phyloP scores from a whole-genome alignment of 129 eudicot species.

The Escallonia herrerae region DNA sequence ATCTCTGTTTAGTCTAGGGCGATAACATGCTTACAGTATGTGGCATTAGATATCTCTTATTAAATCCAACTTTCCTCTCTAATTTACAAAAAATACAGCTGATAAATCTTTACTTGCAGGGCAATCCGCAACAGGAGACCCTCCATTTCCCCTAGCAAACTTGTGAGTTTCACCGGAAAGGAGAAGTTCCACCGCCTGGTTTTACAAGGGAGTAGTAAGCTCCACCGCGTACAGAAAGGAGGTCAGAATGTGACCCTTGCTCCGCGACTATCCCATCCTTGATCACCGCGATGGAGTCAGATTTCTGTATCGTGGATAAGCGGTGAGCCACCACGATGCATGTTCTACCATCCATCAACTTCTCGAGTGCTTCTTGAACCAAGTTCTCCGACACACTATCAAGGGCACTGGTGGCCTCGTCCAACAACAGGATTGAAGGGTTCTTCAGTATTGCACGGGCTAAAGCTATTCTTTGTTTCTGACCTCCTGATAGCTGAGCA shows the following conservation, averaged over 20 bases:
- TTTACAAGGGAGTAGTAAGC: constrained; percentile 48
- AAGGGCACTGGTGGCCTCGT: constrained; percentile 69
- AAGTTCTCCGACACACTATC: constrained; percentile 59
- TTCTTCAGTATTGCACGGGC: constrained; percentile 71
- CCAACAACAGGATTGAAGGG: constrained; percentile 52
- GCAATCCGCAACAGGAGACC: neutral
- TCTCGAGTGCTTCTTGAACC: constrained; percentile 71
- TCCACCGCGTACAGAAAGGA: constrained; percentile 35
- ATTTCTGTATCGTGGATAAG: constrained; percentile 60
- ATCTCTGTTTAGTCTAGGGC: too few species aligned
- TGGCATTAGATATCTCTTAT: neutral
- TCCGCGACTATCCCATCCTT: constrained; percentile 60
- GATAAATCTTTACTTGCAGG: too few species aligned
- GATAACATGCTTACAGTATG: too few species aligned
- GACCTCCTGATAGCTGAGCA: constrained; percentile 70
- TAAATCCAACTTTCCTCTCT: neutral
- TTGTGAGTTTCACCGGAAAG: constrained; percentile 18
- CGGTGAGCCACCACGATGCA: constrained; percentile 73
- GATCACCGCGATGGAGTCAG: constrained; percentile 54
- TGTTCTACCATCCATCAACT: constrained; percentile 58
- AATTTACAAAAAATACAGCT: neutral
- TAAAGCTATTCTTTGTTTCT: constrained; percentile 64
- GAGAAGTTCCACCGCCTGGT: constrained; percentile 20
- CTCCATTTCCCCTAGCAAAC: neutral
- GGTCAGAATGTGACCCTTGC: constrained; percentile 66